phyloP scores from a whole-genome alignment of 352 stramenopile species.

The Phytopythium chamaehyphon region DNA sequence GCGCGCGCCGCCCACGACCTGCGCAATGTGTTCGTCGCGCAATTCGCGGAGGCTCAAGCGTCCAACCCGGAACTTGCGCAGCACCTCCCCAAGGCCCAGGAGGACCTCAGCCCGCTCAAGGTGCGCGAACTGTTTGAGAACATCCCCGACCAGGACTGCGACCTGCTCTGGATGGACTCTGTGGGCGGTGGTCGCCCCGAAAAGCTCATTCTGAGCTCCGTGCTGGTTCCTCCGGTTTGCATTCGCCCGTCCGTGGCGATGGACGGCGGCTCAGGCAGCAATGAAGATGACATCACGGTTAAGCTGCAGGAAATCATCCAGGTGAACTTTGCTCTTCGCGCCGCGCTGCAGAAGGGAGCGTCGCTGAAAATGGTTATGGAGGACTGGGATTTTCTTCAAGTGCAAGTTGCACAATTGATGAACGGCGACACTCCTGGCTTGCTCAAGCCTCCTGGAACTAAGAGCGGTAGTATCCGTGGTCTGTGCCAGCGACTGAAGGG shows the following conservation, averaged over 20 bases:
- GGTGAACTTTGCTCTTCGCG: conserved; percentile 95
- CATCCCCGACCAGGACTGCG: conserved; percentile 97
- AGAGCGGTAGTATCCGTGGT: conserved; percentile 93
- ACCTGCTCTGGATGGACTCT: conserved; percentile 97
- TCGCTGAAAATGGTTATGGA: conserved; percentile 99
- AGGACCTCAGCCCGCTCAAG: conserved; percentile 89
- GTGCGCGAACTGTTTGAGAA: conserved; percentile 93
- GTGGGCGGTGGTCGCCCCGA: conserved; percentile 91
- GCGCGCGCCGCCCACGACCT: conserved; percentile 81
- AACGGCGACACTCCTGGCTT: conserved; percentile 98
- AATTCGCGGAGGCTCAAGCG: conserved; percentile 73
- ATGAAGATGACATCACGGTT: conserved; percentile 98
- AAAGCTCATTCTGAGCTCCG: conserved; percentile 96
- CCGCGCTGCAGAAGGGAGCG: conserved; percentile 93
- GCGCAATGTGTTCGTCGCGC: conserved; percentile 79
- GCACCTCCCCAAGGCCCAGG: conserved; percentile 85
- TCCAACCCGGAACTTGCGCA: conserved; percentile 83
- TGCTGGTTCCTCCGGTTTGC: conserved; percentile 98
- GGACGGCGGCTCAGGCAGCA: conserved; percentile 93
- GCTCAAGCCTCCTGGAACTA: conserved; percentile 90
- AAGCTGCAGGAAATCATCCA: conserved; percentile 99
- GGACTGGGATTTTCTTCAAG: conserved; percentile 99
- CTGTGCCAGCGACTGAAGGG: conserved; percentile 98
- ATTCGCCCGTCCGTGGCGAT: conserved; percentile 99
- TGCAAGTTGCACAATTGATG: conserved; percentile 97